A percentile compares a stretch with the other conserved stretches of the same genome.
These are phyloP conservation scores for Brachypodium distachyon DNA, from an alignment of 202 grass and related monocot genomes.

Conservation along the genomic window DNA sequence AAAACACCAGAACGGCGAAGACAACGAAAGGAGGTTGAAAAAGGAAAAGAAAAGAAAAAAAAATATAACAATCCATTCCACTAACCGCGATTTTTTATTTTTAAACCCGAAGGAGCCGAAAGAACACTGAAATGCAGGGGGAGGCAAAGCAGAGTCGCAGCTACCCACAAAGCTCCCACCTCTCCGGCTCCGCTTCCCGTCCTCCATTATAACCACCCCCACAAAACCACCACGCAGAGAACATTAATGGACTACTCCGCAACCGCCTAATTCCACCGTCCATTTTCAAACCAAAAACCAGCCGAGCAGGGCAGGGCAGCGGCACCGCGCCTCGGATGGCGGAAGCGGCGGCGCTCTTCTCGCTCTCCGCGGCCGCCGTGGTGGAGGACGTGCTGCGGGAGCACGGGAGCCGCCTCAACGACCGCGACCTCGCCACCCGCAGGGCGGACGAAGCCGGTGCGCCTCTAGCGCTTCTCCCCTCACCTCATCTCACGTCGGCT, in stretches of 20 bases:
- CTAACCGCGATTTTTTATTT: constrained; percentile 37
- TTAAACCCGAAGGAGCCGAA: constrained; percentile 29
- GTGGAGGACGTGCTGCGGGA: constrained; percentile 90
- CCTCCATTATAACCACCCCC: constrained; percentile 55
- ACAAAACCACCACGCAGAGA: constrained; percentile 38
- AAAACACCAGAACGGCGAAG: constrained; percentile 14
- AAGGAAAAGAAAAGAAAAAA: neutral
- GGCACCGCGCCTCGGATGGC: constrained; percentile 31
- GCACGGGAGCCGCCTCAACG: constrained; percentile 78
- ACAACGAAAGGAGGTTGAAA: neutral
- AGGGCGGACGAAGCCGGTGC: constrained; percentile 83
- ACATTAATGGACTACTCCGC: constrained; percentile 36
- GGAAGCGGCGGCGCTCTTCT: constrained; percentile 46
- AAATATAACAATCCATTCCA: constrained; percentile 21
- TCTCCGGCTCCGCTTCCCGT: constrained; percentile 11
- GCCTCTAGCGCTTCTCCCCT: neutral
- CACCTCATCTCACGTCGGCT: neutral
- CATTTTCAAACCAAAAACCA: constrained; percentile 13
- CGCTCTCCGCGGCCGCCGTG: constrained; percentile 66
- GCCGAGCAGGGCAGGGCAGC: neutral
- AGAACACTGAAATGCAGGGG: constrained; percentile 26
- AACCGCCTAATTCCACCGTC: constrained; percentile 27
- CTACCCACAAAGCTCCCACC: constrained; percentile 41
- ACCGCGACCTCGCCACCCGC: constrained; percentile 79
- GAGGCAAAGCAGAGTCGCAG: neutral